A percentile compares a stretch with the other conserved stretches of the same genome.
These are phyloP conservation scores for Chaetomidium leptoderma DNA, from an alignment of 495 filamentous ascomycete genomes.

Conservation along the genomic window DNA sequence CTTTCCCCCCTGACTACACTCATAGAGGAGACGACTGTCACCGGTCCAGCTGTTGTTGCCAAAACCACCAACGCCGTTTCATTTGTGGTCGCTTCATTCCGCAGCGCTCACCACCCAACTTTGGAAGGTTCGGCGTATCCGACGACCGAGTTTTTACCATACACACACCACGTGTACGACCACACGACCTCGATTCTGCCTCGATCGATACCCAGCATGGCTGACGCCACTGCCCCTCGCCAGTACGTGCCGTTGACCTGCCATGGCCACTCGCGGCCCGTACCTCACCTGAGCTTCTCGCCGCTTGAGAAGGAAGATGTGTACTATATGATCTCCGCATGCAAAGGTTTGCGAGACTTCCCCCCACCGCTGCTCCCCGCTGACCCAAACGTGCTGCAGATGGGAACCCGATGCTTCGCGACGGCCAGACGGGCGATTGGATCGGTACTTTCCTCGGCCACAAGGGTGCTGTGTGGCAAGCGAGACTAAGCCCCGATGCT, in stretches of 20 bases:
- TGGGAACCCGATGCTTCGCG: slow-evolving; percentile 95
- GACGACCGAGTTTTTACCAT: background rate
- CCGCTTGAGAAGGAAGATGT: slow-evolving; percentile 73
- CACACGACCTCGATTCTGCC: background rate
- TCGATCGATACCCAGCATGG: slow-evolving; percentile 33
- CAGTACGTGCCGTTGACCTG: slow-evolving; percentile 84
- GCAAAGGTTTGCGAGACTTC: slow-evolving; percentile 65
- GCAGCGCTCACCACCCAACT: background rate
- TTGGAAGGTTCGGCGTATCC: background rate
- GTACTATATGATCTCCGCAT: slow-evolving; percentile 95
- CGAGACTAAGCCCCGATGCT: slow-evolving; percentile 82
- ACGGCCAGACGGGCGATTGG: slow-evolving; percentile 96
- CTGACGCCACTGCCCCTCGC: slow-evolving; percentile 42
- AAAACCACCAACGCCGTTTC: background rate
- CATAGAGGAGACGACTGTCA: background rate
- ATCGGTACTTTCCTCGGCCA: slow-evolving; percentile 98
- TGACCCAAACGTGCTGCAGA: slow-evolving; percentile 49
- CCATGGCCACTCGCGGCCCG: slow-evolving; percentile 93
- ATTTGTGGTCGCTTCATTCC: background rate
- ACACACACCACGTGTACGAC: background rate
- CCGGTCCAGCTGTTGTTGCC: background rate
- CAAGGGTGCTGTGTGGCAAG: slow-evolving; percentile 97
- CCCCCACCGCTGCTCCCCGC: background rate
- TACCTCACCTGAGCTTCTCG: slow-evolving; percentile 93
- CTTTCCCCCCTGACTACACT: background rate